Conservation (phyloP, 108 stramenopile species). For the Nitzschia inconspicua region DNA sequence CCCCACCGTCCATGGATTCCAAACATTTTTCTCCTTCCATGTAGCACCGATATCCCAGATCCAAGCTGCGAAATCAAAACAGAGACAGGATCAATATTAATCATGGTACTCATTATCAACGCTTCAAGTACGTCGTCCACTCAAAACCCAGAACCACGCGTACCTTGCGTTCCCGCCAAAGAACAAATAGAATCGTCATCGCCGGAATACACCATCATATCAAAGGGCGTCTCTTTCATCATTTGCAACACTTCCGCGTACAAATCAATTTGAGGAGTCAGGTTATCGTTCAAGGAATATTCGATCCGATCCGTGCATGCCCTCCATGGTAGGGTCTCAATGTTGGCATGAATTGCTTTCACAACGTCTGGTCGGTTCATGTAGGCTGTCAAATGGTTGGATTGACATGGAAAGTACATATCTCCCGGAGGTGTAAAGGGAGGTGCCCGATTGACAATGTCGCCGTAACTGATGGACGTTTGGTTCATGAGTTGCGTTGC, state of each 20-base stretch:
- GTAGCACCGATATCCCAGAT: too few species aligned
- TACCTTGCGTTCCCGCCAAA: constrained; percentile 46
- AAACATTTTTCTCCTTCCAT: too few species aligned
- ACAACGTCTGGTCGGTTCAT: constrained; percentile 60
- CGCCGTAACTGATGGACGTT: neutral
- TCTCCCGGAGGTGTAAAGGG: constrained; percentile 29
- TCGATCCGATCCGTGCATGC: constrained; percentile 29
- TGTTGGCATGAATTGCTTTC: constrained; percentile 48
- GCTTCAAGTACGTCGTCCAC: constrained; percentile 14
- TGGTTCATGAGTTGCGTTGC: constrained; percentile 1
- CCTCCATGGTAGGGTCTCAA: constrained; percentile 31
- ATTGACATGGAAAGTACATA: constrained; percentile 55
- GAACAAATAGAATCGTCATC: constrained; percentile 62
- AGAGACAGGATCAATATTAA: too few species aligned
- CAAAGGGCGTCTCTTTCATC: constrained; percentile 13
- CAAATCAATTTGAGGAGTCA: constrained; percentile 5
- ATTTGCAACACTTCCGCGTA: constrained; percentile 17
- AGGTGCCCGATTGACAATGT: neutral
- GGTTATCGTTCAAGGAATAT: constrained; percentile 3
- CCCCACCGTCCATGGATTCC: constrained; percentile 47
- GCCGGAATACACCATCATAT: constrained; percentile 55
- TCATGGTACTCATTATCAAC: too few species aligned
- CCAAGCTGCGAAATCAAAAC: too few species aligned
- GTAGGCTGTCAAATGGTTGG: constrained; percentile 37
- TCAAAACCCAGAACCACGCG: constrained; percentile 56